phyloP scores from a whole-genome alignment of 1,139 yeast species.

The Debaryomyces subglobosus region DNA sequence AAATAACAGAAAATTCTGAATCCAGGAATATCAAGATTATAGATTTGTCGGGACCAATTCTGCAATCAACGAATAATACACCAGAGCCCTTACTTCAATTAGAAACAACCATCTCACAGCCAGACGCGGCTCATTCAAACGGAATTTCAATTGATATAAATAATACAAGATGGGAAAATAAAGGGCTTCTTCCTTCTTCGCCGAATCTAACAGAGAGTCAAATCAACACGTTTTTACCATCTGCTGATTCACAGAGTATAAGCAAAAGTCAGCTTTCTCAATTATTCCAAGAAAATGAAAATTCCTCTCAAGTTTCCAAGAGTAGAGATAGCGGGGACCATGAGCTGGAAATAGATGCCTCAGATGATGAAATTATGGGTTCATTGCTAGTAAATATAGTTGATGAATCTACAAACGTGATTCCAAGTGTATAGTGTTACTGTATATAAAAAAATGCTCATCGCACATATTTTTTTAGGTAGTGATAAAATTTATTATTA shows the following conservation, averaged over 20 bases:
- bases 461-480: conserved; percentile 8
- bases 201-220: conserved; percentile 19
- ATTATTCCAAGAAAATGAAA: conserved; percentile 5
- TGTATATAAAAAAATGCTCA: conserved; percentile 8
- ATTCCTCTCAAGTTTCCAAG: not conserved
- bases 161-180: not conserved
- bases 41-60: not conserved
- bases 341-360: conserved; percentile 16
- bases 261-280: not conserved
- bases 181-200: conserved; percentile 19
- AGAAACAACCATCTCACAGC: not conserved
- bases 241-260: not conserved
- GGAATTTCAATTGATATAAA: not conserved
- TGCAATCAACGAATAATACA: not conserved
- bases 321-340: not conserved
- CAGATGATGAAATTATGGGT: conserved; percentile 18
- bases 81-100: not conserved
- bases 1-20: not conserved
- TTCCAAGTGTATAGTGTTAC: not conserved
- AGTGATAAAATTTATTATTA: not conserved
- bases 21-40: not conserved
- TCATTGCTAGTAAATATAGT: conserved; percentile 4
- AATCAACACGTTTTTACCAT: conserved; percentile 6
- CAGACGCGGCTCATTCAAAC: not conserved
- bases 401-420: not conserved